Base-by-base conservation (phyloP, 1,284 basidiomycete genomes). In the Fomitopsis palustris region DNA sequence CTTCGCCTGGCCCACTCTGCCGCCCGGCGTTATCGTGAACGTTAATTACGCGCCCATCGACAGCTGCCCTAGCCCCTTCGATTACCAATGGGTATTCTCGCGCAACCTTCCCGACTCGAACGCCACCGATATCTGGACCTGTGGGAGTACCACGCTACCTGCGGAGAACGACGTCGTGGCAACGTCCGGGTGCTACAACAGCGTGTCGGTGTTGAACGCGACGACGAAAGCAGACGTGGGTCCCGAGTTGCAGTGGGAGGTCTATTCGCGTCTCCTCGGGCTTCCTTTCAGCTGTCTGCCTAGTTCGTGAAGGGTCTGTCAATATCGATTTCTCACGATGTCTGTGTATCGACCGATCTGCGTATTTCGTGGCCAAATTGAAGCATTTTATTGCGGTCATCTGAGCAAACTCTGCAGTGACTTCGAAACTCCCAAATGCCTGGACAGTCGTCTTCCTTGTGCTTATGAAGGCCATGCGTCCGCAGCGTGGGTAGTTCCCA, bases 1-100 rank as follows among this genome's bases (percentile, higher is more conserved):
- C 37, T 51, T 65, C 35, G 62, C 63, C 21, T 56, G 58, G 14
- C 74, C 76, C 0, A 71, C 80, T 57, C 74, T 83, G 14, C 80
- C 81, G 3, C 37, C 67, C 0, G 73, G 73, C 29, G 72, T 76
- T 49, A 74, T 72, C 53, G 59, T 84, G 56, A 83, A 82, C 67
- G 80, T 84, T 61, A 84, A 85, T 71, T 83, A 77, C 69, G 76
- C 78, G 0, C 63, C 74, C 27, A 75, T 73, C 1, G 69, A 74
- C 41, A 70, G 65, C 27, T 83, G 81, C 64, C 42, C 74, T 14
- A 65, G 65, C 17, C 67, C 73, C 5, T 64, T 67, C 6, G 73
- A 72, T 61, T 80, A 74, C 70, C 69, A 73, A 55, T 84, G 77
- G 65, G 72, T 83, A 2, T 68, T 83, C 47, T 79, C 81, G 43